Conservation (phyloP, 495 filamentous ascomycete species). For the Penicillium waksmanii region DNA sequence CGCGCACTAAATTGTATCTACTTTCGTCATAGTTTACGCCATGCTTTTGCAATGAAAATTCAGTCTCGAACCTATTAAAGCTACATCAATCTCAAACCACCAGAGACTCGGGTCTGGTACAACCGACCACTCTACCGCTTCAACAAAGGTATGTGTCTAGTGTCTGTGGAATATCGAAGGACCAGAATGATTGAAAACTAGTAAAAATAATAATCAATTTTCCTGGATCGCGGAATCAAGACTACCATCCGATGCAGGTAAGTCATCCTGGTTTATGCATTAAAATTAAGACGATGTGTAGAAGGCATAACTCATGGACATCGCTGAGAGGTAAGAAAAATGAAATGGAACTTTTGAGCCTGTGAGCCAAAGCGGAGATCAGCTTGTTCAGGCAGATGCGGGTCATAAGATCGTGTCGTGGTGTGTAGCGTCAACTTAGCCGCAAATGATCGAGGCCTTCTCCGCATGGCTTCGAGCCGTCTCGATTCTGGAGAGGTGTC, state of each 20-base stretch:
- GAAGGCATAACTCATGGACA: slow-evolving; percentile 2
- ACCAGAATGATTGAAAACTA: too few species aligned
- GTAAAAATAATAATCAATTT: too few species aligned
- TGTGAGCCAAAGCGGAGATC: background rate
- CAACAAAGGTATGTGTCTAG: too few species aligned
- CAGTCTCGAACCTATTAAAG: too few species aligned
- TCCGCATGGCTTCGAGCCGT: slow-evolving; percentile 30
- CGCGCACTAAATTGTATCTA: background rate
- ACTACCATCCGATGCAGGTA: background rate
- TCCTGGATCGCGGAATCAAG: too few species aligned
- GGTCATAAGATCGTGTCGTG: slow-evolving; percentile 1
- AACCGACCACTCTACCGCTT: too few species aligned
- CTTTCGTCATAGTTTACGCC: background rate
- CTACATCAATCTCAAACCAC: too few species aligned
- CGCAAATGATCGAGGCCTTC: slow-evolving; percentile 31
- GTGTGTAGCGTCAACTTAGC: background rate
- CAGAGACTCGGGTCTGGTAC: too few species aligned
- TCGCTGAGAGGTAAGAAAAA: slow-evolving; percentile 6
- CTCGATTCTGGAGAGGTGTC: slow-evolving; percentile 24
- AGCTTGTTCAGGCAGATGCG: slow-evolving; percentile 3
- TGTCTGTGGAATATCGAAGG: too few species aligned
- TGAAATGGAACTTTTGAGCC: slow-evolving; percentile 15
- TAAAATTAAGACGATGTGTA: slow-evolving; percentile 12
- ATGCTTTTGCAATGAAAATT: too few species aligned
- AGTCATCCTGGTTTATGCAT: background rate